Base-by-base conservation (phyloP, 139 green algal genomes). In the Axilococcus clingmanii region DNA sequence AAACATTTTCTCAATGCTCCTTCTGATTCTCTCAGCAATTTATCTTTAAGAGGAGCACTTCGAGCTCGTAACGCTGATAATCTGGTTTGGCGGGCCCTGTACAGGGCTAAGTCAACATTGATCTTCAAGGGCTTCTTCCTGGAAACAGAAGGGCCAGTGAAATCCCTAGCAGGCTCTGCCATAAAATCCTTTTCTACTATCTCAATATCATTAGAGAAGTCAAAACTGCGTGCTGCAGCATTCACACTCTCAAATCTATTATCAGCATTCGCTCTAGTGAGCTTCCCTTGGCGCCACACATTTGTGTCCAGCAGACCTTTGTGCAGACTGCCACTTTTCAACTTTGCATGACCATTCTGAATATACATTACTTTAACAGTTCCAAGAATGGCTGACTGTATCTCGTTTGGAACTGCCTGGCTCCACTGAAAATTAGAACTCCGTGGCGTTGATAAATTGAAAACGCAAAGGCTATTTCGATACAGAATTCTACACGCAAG, bases 81-180 rank as follows among this genome's bases (percentile, higher is more conserved):
- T 28, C 79, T 59, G 11, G 51, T 51, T 29, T 76, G 52, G 4
- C 77, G 52, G 4, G 76, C 71, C 12, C 78, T 71, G 59, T 83
- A 88, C 76, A 92, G 59, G 7, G 79, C 55, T 7, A 94, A 57
- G 53, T 94, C 84, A 0, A 76, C 40, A 50, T 93, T 94, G 40
- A 94, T 92, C 28, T 90, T 90, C 14, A 94, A 52, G 0, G 80
- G 70, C 40, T 48, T 48, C 2, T 30, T 48, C 17, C 40, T 22
- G 20, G 7, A n/a, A 48, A 22, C 12, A 38, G 33, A 38, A 9
- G 11, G 9, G 9, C 33, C 33, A 38, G 9, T 12, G 9, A n/a
- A 9, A 38, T 38, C 33, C 12, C 33, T 38, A n/a, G 33, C 11
- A 38, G 33, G 12, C 33, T 38, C 11, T n/a, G n/a, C n/a, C n/a